phyloP scores from a whole-genome alignment of 495 filamentous ascomycete genomes.

The Penicillium soppii region DNA sequence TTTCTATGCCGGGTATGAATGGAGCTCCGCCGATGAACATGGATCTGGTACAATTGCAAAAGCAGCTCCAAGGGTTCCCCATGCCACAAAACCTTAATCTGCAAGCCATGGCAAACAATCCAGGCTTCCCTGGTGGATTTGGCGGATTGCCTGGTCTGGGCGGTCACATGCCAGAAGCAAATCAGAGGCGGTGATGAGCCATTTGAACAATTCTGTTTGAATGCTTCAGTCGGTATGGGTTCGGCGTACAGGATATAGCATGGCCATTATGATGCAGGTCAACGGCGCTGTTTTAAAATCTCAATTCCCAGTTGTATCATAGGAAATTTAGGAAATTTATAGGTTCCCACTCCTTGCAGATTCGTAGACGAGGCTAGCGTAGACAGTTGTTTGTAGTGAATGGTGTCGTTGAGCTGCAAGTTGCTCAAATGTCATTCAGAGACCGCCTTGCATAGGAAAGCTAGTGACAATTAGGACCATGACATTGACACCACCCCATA shows the following conservation, averaged over 20 bases:
- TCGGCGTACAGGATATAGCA: conserved; percentile 28
- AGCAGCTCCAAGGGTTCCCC: conserved; percentile 44
- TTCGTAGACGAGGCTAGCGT: background rate
- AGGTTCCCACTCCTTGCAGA: conserved; percentile 1
- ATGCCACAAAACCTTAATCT: conserved; percentile 39
- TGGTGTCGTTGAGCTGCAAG: background rate
- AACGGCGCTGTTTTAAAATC: conserved; percentile 20
- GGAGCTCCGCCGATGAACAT: conserved; percentile 56
- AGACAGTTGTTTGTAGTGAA: background rate
- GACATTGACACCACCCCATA: conserved; percentile 91
- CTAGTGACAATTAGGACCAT: conserved; percentile 88
- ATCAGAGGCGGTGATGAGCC: conserved; percentile 30
- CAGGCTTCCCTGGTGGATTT: conserved; percentile 33
- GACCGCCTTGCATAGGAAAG: conserved; percentile 91
- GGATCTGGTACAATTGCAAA: conserved; percentile 67
- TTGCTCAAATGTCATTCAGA: conserved; percentile 48
- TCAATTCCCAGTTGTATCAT: conserved; percentile 27
- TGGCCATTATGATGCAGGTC: conserved; percentile 12
- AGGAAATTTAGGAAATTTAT: conserved; percentile 8
- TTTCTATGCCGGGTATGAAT: conserved; percentile 47
- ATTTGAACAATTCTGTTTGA: background rate
- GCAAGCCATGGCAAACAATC: conserved; percentile 47
- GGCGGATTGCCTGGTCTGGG: conserved; percentile 48
- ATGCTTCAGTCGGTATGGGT: conserved; percentile 7
- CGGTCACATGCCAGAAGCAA: conserved; percentile 30